Evolutionary conservation across 176 grass and related monocot species (phyloP).

Genomic region (Canna indica): DNA sequence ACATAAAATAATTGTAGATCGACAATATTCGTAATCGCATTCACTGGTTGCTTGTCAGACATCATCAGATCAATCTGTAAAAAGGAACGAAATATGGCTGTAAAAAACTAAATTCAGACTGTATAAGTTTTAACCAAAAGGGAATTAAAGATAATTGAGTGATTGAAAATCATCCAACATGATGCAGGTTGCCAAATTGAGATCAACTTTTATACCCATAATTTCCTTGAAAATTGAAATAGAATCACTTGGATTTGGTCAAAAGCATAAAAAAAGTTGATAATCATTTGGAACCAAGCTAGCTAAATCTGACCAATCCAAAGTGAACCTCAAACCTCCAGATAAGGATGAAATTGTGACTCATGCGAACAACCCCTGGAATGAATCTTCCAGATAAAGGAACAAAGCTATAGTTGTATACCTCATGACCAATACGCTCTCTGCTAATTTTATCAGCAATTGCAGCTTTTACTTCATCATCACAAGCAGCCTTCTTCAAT

Average conservation of each 20-base stretch:
- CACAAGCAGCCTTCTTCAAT: slow-evolving; percentile 73
- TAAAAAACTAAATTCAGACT: not conserved
- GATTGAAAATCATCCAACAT: not conserved
- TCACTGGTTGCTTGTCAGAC: slow-evolving; percentile 62
- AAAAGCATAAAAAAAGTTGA: not conserved
- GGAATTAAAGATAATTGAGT: not conserved
- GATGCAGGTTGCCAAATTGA: not conserved
- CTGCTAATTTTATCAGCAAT: slow-evolving; percentile 84
- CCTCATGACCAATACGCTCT: slow-evolving; percentile 89
- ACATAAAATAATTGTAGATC: slow-evolving; percentile 72
- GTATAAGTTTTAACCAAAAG: not conserved
- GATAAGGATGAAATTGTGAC: not conserved
- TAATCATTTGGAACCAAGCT: not conserved
- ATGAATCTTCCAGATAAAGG: not conserved
- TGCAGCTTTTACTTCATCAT: slow-evolving; percentile 70
- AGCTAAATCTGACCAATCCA: not conserved
- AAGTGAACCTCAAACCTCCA: not conserved
- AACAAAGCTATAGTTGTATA: slow-evolving; percentile 21
- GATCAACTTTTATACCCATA: not conserved
- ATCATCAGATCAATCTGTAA: slow-evolving; percentile 89
- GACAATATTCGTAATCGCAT: slow-evolving; percentile 55
- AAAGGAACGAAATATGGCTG: not conserved
- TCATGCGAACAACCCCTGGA: not conserved
- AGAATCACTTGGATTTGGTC: not conserved
- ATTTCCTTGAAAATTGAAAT: not conserved